phyloP scores from a whole-genome alignment of 2,329 filamentous ascomycete genomes.

The Fusarium decemcellulare region DNA sequence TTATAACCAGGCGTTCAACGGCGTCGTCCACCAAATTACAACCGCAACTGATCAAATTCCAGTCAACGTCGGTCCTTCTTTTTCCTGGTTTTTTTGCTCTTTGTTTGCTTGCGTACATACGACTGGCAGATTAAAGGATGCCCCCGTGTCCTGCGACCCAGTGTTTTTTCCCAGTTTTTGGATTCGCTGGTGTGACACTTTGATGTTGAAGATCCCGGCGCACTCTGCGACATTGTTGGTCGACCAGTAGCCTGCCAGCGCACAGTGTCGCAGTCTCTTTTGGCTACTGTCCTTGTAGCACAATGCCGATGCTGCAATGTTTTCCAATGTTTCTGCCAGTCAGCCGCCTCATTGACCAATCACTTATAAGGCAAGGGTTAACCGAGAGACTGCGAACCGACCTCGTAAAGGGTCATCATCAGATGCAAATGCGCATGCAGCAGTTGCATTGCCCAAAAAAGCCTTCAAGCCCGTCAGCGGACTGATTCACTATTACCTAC shows the following conservation, averaged over 20 bases:
- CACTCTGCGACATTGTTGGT: slow-evolving; percentile 21
- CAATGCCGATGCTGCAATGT: background rate
- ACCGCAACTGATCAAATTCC: background rate
- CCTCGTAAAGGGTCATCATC: background rate
- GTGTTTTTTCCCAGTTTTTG: slow-evolving; percentile 27
- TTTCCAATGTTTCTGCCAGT: background rate
- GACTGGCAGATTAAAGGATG: slow-evolving; percentile 35
- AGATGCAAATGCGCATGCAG: background rate
- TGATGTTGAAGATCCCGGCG: slow-evolving; percentile 20
- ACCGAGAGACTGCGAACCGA: background rate
- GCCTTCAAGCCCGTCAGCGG: background rate
- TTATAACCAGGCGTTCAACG: slow-evolving; percentile 10
- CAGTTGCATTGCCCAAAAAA: background rate
- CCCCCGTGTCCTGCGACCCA: slow-evolving; percentile 15
- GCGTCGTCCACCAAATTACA: slow-evolving; percentile 7
- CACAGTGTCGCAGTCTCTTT: background rate
- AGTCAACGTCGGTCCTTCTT: background rate
- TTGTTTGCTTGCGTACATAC: slow-evolving; percentile 9
- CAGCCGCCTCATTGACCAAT: background rate
- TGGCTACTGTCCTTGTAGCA: background rate
- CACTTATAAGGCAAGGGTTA: background rate
- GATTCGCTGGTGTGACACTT: slow-evolving; percentile 29
- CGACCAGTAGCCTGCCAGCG: background rate
- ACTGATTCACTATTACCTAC: background rate
- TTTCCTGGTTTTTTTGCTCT: background rate